Evolutionary conservation across 345 rosid species (phyloP).

Genomic region (Citrus cavaleriei): DNA sequence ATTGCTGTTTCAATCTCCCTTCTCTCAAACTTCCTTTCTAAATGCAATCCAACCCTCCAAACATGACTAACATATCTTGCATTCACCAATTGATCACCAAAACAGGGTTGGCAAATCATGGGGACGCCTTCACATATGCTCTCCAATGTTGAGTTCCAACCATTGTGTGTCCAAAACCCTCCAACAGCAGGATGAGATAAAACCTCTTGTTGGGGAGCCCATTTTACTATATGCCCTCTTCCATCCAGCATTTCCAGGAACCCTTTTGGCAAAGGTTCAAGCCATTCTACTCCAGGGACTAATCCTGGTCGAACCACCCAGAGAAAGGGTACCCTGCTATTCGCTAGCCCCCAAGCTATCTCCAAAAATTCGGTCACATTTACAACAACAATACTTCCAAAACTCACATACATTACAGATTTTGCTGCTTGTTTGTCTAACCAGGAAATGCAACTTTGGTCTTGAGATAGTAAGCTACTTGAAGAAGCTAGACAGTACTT

Average conservation of each 20-base stretch:
- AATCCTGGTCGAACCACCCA: slow-evolving; percentile 62
- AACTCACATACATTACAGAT: slow-evolving; percentile 56
- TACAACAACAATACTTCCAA: slow-evolving; percentile 51
- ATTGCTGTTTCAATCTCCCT: slow-evolving; percentile 36
- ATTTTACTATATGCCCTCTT: slow-evolving; percentile 51
- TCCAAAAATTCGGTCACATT: slow-evolving; percentile 36
- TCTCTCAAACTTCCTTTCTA: slow-evolving; percentile 35
- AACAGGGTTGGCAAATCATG: slow-evolving; percentile 66
- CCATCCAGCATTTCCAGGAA: slow-evolving; percentile 35
- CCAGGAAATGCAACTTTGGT: slow-evolving; percentile 43
- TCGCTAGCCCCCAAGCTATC: slow-evolving; percentile 55
- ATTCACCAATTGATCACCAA: slow-evolving; percentile 57
- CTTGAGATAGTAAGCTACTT: slow-evolving; percentile 30
- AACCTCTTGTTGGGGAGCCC: slow-evolving; percentile 68
- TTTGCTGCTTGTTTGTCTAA: slow-evolving; percentile 38
- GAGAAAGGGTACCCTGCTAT: slow-evolving; percentile 44
- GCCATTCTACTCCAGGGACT: slow-evolving; percentile 29
- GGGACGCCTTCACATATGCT: slow-evolving; percentile 66
- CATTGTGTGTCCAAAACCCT: slow-evolving; percentile 63
- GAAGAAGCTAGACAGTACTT: slow-evolving; percentile 25
- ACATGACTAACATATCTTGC: slow-evolving; percentile 44
- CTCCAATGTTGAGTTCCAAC: slow-evolving; percentile 75
- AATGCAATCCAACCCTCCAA: slow-evolving; percentile 52
- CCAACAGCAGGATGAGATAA: slow-evolving; percentile 53
- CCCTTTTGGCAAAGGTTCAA: slow-evolving; percentile 37